phyloP scores from a whole-genome alignment of 78 protist genomes.

The Dictyostelium firmibasis region DNA sequence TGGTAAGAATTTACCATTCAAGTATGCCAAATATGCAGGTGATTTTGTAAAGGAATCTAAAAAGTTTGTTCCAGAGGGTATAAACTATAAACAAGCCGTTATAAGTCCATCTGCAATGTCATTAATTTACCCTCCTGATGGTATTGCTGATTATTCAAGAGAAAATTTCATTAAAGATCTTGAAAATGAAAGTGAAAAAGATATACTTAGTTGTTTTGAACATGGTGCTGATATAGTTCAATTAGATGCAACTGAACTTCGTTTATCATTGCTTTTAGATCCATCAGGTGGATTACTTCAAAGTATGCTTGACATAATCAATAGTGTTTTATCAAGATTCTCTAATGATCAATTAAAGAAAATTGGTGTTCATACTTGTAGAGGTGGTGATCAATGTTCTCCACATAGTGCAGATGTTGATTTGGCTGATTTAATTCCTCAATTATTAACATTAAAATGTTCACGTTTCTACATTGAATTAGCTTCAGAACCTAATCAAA shows the following conservation, averaged over 20 bases:
- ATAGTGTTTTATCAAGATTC: slow-evolving; percentile 1
- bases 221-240: slow-evolving; percentile 36
- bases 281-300: slow-evolving; percentile 12
- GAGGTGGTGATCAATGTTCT: slow-evolving; percentile 30
- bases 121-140: slow-evolving; percentile 1
- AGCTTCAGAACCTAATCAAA: neutral
- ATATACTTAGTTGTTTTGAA: neutral
- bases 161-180: slow-evolving; percentile 20
- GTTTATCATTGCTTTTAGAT: slow-evolving; percentile 29
- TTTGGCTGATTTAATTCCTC: neutral
- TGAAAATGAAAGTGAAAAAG: slow-evolving; percentile 28
- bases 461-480: slow-evolving; percentile 16
- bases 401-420: neutral
- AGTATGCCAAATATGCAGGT: neutral
- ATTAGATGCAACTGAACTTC: slow-evolving; percentile 24
- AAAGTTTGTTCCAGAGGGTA: neutral
- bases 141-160: slow-evolving; percentile 3
- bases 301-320: neutral
- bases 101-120: slow-evolving; percentile 37
- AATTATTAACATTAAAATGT: neutral
- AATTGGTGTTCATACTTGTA: slow-evolving; percentile 40
- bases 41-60: neutral
- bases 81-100: neutral
- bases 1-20: neutral
- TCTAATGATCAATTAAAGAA: neutral